A percentile compares a stretch with the other conserved stretches of the same genome.
These are phyloP conservation scores for Blepharisma japonicum DNA, from an alignment of 73 alveolate genomes.

Conservation along the genomic window DNA sequence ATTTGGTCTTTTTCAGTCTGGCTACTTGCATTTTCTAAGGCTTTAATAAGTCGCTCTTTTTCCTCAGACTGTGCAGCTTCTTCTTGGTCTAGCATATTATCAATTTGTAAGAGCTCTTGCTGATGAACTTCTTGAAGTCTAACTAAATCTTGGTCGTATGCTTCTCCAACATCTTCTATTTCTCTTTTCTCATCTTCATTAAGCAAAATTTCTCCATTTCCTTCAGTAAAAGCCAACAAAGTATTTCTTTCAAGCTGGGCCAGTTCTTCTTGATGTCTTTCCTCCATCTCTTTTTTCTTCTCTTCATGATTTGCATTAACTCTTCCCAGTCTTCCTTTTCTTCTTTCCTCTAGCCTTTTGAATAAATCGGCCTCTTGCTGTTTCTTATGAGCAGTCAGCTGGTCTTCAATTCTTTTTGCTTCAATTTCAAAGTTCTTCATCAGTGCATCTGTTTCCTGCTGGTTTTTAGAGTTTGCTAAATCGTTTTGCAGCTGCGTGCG, in stretches of 20 bases:
- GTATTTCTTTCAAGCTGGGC: constrained; percentile 1
- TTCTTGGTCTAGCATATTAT: not conserved
- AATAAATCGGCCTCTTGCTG: constrained; percentile 9
- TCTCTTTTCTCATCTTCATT: not conserved
- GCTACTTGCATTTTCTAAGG: not conserved
- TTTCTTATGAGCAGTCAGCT: not conserved
- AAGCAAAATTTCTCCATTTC: not conserved
- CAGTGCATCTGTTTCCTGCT: not conserved
- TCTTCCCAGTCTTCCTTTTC: not conserved
- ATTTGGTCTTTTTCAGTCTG: not conserved
- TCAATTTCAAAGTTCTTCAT: constrained; percentile 27
- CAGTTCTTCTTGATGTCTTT: constrained; percentile 20
- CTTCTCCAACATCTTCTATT: not conserved
- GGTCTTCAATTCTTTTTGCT: constrained; percentile 21
- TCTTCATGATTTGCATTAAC: not conserved
- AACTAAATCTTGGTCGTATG: not conserved
- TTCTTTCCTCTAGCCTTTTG: constrained; percentile 15
- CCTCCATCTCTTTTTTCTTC: not conserved
- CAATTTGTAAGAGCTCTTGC: constrained; percentile 1
- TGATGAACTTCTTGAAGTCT: not conserved
- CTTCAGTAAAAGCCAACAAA: not conserved
- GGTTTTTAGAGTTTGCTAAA: not conserved
- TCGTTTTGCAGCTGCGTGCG: constrained; percentile 19
- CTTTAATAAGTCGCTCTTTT: constrained; percentile 8
- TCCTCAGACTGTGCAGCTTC: not conserved